phyloP scores from a whole-genome alignment of 805 yeast genomes.

The Metschnikowia colocasiae region DNA sequence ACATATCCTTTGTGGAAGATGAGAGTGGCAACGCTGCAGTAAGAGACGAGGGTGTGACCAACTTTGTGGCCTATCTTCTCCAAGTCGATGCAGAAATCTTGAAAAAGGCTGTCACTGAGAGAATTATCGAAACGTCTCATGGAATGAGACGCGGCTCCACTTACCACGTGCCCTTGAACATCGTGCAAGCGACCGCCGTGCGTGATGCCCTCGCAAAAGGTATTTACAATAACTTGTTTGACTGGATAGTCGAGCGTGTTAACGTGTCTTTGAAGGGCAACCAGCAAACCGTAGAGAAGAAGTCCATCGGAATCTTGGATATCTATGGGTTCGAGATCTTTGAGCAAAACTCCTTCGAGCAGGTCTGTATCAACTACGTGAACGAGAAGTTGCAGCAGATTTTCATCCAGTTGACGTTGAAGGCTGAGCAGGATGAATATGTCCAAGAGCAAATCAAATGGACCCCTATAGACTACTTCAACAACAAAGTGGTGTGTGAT shows the following conservation, averaged over 20 bases:
- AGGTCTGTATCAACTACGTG: constrained; percentile 91
- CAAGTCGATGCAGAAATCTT: constrained; percentile 71
- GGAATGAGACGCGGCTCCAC: constrained; percentile 89
- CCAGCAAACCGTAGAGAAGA: constrained; percentile 32
- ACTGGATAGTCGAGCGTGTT: constrained; percentile 93
- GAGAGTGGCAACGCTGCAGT: constrained; percentile 82
- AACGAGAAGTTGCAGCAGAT: constrained; percentile 95
- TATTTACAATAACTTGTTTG: constrained; percentile 85
- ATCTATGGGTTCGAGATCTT: constrained; percentile 96
- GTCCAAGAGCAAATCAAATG: constrained; percentile 92
- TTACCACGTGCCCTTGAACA: constrained; percentile 89
- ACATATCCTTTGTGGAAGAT: constrained; percentile 78
- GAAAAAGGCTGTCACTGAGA: constrained; percentile 65
- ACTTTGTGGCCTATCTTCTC: constrained; percentile 86
- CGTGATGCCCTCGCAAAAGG: constrained; percentile 95
- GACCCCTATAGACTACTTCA: constrained; percentile 96
- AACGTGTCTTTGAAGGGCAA: constrained; percentile 65
- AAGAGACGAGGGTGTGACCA: constrained; percentile 85
- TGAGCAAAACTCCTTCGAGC: constrained; percentile 93
- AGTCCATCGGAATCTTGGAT: constrained; percentile 90
- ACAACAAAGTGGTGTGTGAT: constrained; percentile 94
- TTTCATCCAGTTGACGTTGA: constrained; percentile 90
- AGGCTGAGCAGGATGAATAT: constrained; percentile 97
- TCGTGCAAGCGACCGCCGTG: constrained; percentile 90
- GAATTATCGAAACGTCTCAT: constrained; percentile 86